Evolutionary conservation across 202 grass and related monocot genomes (phyloP).

Genomic region (Saccharum hybrid): DNA sequence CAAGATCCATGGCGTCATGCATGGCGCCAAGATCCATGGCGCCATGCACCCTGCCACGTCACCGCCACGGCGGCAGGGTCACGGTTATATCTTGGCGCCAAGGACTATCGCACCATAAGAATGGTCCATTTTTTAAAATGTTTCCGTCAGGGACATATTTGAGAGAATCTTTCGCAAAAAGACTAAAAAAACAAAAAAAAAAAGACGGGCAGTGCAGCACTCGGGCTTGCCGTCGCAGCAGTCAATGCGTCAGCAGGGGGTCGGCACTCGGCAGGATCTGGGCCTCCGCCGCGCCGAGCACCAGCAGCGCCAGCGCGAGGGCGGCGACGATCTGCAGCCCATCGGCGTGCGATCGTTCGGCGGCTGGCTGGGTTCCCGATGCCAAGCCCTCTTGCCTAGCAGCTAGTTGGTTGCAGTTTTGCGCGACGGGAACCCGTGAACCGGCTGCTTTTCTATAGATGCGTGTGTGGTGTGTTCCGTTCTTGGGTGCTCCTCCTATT

Average conservation of each 20-base stretch:
- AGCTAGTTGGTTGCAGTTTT: too few relatives aligned
- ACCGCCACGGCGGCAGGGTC: too few relatives aligned
- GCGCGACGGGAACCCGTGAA: neutral
- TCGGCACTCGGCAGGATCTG: conserved; percentile 31
- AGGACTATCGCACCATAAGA: too few relatives aligned
- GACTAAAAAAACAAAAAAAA: too few relatives aligned
- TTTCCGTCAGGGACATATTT: too few relatives aligned
- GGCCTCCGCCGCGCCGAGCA: conserved; percentile 17
- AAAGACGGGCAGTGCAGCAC: conserved; percentile 24
- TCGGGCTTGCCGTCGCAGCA: conserved; percentile 41
- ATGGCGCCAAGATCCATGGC: too few relatives aligned
- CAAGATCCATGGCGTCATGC: too few relatives aligned
- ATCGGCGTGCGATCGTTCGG: neutral
- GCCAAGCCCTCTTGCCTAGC: too few relatives aligned
- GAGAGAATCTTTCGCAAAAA: too few relatives aligned
- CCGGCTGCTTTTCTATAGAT: neutral
- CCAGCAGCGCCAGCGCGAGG: conserved; percentile 22
- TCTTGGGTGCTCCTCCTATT: neutral
- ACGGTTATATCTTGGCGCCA: too few relatives aligned
- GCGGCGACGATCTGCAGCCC: neutral
- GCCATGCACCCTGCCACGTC: too few relatives aligned
- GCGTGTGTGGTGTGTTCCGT: neutral
- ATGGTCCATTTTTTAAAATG: too few relatives aligned
- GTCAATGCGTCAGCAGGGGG: conserved; percentile 41
- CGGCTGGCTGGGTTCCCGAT: neutral